These are phyloP conservation scores for Filosporella fistucella DNA, from an alignment of 495 filamentous ascomycete species.

Conservation along the genomic window DNA sequence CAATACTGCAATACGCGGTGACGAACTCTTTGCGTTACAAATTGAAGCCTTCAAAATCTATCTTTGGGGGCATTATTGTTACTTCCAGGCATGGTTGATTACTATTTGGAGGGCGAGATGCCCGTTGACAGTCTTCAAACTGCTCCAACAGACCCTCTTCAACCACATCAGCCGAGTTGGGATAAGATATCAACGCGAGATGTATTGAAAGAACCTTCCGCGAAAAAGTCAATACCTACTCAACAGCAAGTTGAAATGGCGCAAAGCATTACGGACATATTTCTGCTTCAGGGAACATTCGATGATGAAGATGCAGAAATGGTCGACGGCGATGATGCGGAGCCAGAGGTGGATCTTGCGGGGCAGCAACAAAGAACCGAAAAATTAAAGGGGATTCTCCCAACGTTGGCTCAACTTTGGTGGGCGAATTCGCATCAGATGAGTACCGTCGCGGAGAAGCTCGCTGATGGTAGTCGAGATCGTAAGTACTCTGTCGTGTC, in stretches of 20 bases:
- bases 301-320: conserved; percentile 9
- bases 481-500: no score
- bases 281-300: conserved; percentile 12
- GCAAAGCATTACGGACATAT: conserved; percentile 16
- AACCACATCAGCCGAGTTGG: neutral
- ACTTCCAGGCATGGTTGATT: neutral
- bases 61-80: no score
- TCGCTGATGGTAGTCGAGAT: conserved; percentile 65
- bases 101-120: conserved; percentile 5
- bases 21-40: no score
- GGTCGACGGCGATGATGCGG: conserved; percentile 14
- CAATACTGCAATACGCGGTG: no score
- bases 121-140: neutral
- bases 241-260: conserved; percentile 7
- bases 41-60: no score
- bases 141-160: neutral
- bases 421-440: conserved; percentile 34
- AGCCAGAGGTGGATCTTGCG: conserved; percentile 17
- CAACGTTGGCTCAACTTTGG: conserved; percentile 26
- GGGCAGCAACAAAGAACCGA: conserved; percentile 19
- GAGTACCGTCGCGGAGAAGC: conserved; percentile 46
- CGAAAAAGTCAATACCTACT: neutral
- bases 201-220: neutral
- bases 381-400: conserved; percentile 25
- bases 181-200: neutral